phyloP scores from a whole-genome alignment of 75 land plant genomes.

The Chamaecyparis obtusa region DNA sequence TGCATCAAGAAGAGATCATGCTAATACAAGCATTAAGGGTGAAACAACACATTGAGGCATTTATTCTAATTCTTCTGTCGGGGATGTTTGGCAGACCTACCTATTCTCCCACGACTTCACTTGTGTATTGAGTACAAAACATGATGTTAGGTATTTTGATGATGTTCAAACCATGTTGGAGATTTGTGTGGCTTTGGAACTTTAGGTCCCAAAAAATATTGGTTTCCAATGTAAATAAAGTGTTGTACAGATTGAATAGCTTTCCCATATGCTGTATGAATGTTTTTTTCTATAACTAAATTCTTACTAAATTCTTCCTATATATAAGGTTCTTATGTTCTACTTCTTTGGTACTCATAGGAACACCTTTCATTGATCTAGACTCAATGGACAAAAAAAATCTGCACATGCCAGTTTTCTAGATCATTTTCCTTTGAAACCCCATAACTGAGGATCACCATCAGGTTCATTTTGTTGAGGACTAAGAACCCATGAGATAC shows the following conservation, averaged over 20 bases:
- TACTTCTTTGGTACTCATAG: constrained; percentile 55
- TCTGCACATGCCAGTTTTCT: constrained; percentile 88
- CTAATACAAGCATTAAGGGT: too few species aligned
- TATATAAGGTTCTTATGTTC: constrained; percentile 60
- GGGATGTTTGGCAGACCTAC: too few species aligned
- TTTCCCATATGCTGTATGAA: constrained; percentile 71
- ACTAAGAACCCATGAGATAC: constrained; percentile 75
- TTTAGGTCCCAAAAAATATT: constrained; percentile 82
- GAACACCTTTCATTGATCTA: constrained; percentile 88
- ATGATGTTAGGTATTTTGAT: too few species aligned
- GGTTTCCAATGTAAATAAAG: constrained; percentile 82
- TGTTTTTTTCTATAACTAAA: constrained; percentile 64
- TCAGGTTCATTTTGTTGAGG: constrained; percentile 28
- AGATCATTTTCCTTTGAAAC: constrained; percentile 48
- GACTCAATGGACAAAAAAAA: constrained; percentile 93
- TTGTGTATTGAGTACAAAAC: too few species aligned
- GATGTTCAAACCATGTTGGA: too few species aligned
- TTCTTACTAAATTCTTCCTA: too few species aligned
- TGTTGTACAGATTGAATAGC: constrained; percentile 79
- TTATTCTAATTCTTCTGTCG: too few species aligned
- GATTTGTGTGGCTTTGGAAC: too few species aligned
- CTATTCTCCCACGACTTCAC: too few species aligned
- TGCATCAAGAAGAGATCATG: too few species aligned
- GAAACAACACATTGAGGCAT: too few species aligned
- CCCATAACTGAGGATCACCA: constrained; percentile 33